Evolutionary conservation across 2,329 filamentous ascomycete genomes (phyloP).

Genomic region (Neonectria faginata): DNA sequence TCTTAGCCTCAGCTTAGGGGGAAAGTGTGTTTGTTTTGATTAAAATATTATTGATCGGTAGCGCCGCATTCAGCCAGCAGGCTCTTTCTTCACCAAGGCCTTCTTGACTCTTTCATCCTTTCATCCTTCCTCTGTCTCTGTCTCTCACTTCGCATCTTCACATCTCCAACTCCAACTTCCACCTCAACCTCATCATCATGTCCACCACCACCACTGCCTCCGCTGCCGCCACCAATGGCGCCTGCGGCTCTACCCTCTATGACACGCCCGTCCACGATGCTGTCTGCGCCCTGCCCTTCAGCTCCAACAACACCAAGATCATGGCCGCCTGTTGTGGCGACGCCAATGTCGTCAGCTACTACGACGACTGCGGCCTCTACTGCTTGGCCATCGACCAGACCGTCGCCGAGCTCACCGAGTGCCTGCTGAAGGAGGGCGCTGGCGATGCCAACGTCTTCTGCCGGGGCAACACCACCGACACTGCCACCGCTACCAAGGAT

Average conservation of each 20-base stretch:
- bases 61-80: too few relatives aligned
- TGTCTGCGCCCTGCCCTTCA: slow-evolving; percentile 57
- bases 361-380: slow-evolving; percentile 62
- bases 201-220: slow-evolving; percentile 1
- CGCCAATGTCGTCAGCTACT: slow-evolving; percentile 58
- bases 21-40: slow-evolving; percentile 7
- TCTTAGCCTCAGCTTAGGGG: neutral
- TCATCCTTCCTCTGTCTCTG: neutral
- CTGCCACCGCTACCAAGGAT: slow-evolving; percentile 46
- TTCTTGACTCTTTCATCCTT: neutral
- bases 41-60: slow-evolving; percentile 1
- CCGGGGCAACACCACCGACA: slow-evolving; percentile 52
- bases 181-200: neutral
- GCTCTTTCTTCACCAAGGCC: too few relatives aligned
- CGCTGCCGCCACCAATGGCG: neutral
- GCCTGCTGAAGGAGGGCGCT: slow-evolving; percentile 55
- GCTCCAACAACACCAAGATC: slow-evolving; percentile 55
- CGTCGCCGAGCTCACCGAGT: slow-evolving; percentile 48
- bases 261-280: slow-evolving; percentile 42
- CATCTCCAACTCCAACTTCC: neutral
- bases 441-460: slow-evolving; percentile 57
- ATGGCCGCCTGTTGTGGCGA: slow-evolving; percentile 60
- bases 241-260: slow-evolving; percentile 3
- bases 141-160: neutral
- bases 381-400: slow-evolving; percentile 54